Base-by-base conservation (phyloP, 352 stramenopile genomes). In the Phytophthora cajani region DNA sequence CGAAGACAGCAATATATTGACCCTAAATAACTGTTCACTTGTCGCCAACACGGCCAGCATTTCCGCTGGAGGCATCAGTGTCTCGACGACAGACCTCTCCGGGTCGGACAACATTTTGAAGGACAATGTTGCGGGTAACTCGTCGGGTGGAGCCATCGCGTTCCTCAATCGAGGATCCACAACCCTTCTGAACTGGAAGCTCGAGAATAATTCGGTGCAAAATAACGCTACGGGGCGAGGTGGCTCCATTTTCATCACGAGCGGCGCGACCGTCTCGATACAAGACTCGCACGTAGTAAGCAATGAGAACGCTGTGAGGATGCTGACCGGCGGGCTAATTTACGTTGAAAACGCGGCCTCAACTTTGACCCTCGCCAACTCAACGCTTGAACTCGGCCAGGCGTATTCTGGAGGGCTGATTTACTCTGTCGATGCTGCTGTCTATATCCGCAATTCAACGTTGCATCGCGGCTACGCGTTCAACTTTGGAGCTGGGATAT, bases 401-500 rank as follows among this genome's bases (percentile, higher is more conserved):
- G 73, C 80, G 23, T 74, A 62, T 36, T 81, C 69, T 0, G 86
- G 86, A 9, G 84, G 82, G 0, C 63, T 75, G 5, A 77, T 93
- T 32, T 92, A 85, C 63, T 75, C 75, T 0, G 30, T 62, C 12
- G 64, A 77, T 36, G 69, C 75, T 0, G 40, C 25, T 0, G 19
- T 91, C 0, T 57, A 42, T 14, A 42, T 92, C 0, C 52, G 51
- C 19, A 75, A 87, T 17, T 80, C 72, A 8, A 82, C 64, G 0
- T n/a, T 93, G 17, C 42, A 72, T 2, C 69, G 72, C 12, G 71
- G 74, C 0, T 74, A 75, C 38, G 72, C 72, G 1, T 76, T 72
- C 38, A 76, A 91, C 14, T 93, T 91, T 73, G 86, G 84, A 7
- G 82, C 75, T 9, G 76, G 69, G 11, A 68, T 93, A 21, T 90